A percentile compares a stretch with the other conserved stretches of the same genome.
Evolutionary conservation across 140 eudicot species (phyloP).

Genomic region (Ambrosia hybrid): DNA sequence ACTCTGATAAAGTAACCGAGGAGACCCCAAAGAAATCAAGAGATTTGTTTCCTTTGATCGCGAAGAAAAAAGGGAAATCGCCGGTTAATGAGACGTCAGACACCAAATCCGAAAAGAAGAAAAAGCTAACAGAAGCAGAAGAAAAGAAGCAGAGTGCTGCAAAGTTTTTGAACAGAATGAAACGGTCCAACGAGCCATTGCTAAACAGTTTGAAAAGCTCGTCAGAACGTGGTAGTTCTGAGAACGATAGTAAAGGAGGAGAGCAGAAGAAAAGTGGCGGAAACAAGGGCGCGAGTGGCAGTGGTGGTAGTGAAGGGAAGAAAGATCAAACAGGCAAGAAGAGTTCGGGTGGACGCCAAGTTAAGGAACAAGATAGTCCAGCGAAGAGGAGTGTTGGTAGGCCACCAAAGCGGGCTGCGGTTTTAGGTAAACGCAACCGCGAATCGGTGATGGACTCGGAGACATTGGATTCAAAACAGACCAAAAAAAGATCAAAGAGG

Average conservation of each 20-base stretch:
- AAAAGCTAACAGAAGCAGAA: constrained; percentile 38
- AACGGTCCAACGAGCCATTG: constrained; percentile 39
- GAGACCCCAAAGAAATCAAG: constrained; percentile 46
- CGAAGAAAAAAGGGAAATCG: constrained; percentile 44
- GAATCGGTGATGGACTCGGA: constrained; percentile 39
- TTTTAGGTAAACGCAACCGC: constrained; percentile 49
- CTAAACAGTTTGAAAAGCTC: constrained; percentile 45
- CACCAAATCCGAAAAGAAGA: constrained; percentile 42
- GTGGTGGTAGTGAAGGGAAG: constrained; percentile 36
- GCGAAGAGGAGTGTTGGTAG: constrained; percentile 56
- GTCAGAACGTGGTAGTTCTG: constrained; percentile 32
- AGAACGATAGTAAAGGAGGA: constrained; percentile 28
- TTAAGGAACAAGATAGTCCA: constrained; percentile 52
- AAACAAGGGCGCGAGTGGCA: neutral
- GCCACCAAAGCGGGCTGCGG: constrained; percentile 64
- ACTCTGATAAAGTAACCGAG: constrained; percentile 25
- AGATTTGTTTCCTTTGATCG: constrained; percentile 32
- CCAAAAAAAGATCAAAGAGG: constrained; percentile 61
- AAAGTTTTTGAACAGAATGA: constrained; percentile 55
- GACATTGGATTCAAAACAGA: constrained; percentile 45
- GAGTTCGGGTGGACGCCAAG: constrained; percentile 36
- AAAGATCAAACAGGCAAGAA: constrained; percentile 41
- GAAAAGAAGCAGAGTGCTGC: constrained; percentile 60
- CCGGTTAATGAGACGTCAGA: constrained; percentile 34
- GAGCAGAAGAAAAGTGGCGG: constrained; percentile 45